Base-by-base conservation (phyloP, 2,329 filamentous ascomycete genomes). In the Nothopassalora personata region DNA sequence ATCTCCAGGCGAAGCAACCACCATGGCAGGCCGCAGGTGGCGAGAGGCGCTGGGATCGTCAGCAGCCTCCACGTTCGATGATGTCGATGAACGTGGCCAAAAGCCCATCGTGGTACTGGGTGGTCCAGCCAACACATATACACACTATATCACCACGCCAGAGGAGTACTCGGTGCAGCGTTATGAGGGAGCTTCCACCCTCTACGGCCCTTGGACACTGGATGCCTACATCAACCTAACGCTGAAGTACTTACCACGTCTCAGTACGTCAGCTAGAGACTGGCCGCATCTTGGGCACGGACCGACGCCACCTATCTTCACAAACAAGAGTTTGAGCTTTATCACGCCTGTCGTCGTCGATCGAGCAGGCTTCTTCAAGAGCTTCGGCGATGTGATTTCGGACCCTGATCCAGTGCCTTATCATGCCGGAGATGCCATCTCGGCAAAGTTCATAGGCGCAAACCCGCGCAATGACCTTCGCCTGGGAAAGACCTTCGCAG, bases 101-200 rank as follows among this genome's bases (percentile, higher is more conserved):
- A 79, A 79, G 1, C 88, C 89, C 0, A 70, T 90, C n/a, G 90
- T 95, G 3, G 88, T 96, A 1, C 79, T 97, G 0, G 91, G 92
- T 28, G 91, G 90, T 0, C 92, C 93, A 0, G 91, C 91, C 53
- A 97, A 97, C 72, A 91, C 85, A 59, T 97, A 97, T 73, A 86
- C 90, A 3, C 89, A 93, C 74, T 93, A 93, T 73, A 85, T 91
- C 59, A 75, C 86, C 1, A 93, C 91, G 0, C 82, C 86, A 30
- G 89, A 95, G 72, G 89, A 96, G 73, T 95, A 94, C 72, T 76
- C 77, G 11, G 79, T 94, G 49, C 93, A 97, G 76, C 87, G 93
- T 9, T 97, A 97, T 75, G 93, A 97, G 76, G 93, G 92, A n/a
- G 93, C 90, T 0, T 93, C 89, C 6, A 97, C 93, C 0, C 83